These are phyloP conservation scores for Phlegmacium glaucopus DNA, from an alignment of 768 basidiomycete genomes.

Conservation along the genomic window DNA sequence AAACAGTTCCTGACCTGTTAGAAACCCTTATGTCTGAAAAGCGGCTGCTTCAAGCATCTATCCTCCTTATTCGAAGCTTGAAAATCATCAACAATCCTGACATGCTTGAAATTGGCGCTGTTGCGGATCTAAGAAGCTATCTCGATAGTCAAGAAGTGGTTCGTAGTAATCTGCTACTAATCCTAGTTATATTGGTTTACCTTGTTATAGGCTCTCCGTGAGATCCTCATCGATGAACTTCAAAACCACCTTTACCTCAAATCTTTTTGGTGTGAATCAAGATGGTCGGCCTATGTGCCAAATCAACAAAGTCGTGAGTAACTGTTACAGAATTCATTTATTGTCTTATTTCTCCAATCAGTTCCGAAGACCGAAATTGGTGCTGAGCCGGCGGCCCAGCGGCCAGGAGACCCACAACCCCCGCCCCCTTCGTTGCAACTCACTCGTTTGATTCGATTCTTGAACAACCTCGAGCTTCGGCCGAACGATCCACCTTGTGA, in stretches of 20 bases:
- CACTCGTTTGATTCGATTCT: constrained; percentile 56
- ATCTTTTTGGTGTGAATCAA: constrained; percentile 91
- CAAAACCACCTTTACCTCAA: constrained; percentile 98
- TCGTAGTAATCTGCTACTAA: constrained; percentile 13
- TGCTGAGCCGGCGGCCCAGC: constrained; percentile 34
- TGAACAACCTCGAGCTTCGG: constrained; percentile 61
- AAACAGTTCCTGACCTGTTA: constrained; percentile 85
- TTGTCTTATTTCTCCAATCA: constrained; percentile 24
- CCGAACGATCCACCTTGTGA: constrained; percentile 80
- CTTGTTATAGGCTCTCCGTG: constrained; percentile 68
- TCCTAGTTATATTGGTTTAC: constrained; percentile 2
- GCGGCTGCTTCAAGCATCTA: constrained; percentile 82
- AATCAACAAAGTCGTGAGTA: constrained; percentile 75
- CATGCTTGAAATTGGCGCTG: constrained; percentile 93
- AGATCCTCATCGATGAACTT: constrained; percentile 92
- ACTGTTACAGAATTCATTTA: not conserved
- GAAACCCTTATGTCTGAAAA: constrained; percentile 97
- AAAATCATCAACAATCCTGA: constrained; percentile 91
- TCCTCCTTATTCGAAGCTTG: constrained; percentile 80
- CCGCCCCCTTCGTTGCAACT: constrained; percentile 40
- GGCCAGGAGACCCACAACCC: constrained; percentile 25
- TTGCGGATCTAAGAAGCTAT: constrained; percentile 85
- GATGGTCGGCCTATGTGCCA: constrained; percentile 83
- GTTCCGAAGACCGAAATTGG: constrained; percentile 70
- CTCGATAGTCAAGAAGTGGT: constrained; percentile 85